phyloP scores from a whole-genome alignment of 1,284 basidiomycete species.

The Melampsora abietis-canadensis region DNA sequence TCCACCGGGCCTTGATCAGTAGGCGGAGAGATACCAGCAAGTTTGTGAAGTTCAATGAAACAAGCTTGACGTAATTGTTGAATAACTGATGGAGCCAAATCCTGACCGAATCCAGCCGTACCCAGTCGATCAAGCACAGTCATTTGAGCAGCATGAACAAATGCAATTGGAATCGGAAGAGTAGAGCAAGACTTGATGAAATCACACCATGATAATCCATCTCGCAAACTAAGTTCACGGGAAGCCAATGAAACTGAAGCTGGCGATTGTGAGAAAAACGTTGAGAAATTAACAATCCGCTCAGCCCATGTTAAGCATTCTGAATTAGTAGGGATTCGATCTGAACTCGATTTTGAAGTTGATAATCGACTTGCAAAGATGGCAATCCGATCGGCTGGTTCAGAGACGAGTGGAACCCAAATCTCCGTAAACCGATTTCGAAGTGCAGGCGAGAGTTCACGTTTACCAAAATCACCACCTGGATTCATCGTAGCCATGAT shows the following conservation, averaged over 20 bases:
- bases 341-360: conserved; percentile 57
- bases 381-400: conserved; percentile 69
- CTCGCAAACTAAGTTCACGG: conserved; percentile 66
- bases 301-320: conserved; percentile 59
- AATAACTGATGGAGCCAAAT: conserved; percentile 21
- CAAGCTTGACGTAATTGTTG: conserved; percentile 15
- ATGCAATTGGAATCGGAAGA: conserved; percentile 46
- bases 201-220: conserved; percentile 86
- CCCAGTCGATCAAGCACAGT: conserved; percentile 55
- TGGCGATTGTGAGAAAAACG: conserved; percentile 70
- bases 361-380: conserved; percentile 76
- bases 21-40: conserved; percentile 10
- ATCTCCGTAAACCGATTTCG: conserved; percentile 99
- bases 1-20: neutral
- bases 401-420: conserved; percentile 88
- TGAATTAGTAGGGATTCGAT: neutral
- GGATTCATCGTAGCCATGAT: conserved; percentile 99
- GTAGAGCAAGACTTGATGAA: conserved; percentile 68
- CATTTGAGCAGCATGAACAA: conserved; percentile 55
- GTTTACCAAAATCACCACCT: conserved; percentile 98
- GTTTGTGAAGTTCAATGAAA: conserved; percentile 11
- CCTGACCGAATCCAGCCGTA: conserved; percentile 46
- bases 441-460: conserved; percentile 93
- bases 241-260: conserved; percentile 62
- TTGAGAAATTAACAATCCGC: conserved; percentile 71